Percentiles rank a stretch among this genome's conserved stretches.
Conservation (phyloP, 106 monocot genomes). For the Dactylorhiza incarnata region DNA sequence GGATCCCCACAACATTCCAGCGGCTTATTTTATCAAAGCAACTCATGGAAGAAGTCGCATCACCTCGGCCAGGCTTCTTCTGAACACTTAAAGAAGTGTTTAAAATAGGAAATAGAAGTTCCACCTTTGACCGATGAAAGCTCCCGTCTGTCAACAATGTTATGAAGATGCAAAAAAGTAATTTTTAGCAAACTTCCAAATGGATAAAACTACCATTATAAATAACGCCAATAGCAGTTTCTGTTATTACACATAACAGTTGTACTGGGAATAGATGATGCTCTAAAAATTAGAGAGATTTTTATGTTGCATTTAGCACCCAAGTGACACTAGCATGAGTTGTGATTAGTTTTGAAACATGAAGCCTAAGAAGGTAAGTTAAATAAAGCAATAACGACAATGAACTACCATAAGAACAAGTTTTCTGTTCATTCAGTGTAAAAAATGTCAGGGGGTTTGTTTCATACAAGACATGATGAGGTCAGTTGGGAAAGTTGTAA, state of each 20-base stretch:
- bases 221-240: no score
- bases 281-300: not conserved
- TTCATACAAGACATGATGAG: no score
- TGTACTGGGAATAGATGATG: not conserved
- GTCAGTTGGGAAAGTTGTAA: no score
- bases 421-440: no score
- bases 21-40: slow-evolving; percentile 92
- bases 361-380: not conserved
- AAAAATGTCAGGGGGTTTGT: no score
- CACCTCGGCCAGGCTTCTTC: slow-evolving; percentile 91
- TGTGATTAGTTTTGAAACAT: not conserved
- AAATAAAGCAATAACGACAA: not conserved
- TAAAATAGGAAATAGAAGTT: slow-evolving; percentile 7
- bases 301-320: not conserved
- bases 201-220: not conserved
- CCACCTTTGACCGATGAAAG: not conserved
- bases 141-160: not conserved
- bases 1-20: slow-evolving; percentile 84
- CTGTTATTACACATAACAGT: not conserved
- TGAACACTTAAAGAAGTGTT: slow-evolving; percentile 32
- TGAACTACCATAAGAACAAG: no score
- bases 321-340: not conserved
- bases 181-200: not conserved
- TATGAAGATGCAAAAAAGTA: not conserved
- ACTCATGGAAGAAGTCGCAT: slow-evolving; percentile 85